Base-by-base conservation (phyloP, 2,329 filamentous ascomycete species). In the Emericellopsis cladophorae region DNA sequence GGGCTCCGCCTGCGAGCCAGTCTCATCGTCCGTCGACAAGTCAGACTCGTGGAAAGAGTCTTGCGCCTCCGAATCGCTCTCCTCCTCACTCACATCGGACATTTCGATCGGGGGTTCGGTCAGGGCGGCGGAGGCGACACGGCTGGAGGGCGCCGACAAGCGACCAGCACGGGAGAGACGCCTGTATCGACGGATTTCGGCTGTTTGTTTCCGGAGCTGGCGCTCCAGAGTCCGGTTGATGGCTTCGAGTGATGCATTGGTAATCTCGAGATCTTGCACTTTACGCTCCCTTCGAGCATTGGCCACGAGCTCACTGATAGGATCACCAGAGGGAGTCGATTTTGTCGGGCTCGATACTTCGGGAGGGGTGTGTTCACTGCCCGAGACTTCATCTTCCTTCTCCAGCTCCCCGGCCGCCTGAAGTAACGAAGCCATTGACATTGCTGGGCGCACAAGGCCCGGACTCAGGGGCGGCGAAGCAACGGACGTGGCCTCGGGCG, bases 181-280 rank as follows among this genome's bases (percentile, higher is more conserved):
- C 40, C 85, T 78, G 57, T 81, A 96, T 35, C 90, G 74, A 43
- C 92, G 80, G 26, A 98, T 59, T 55, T 98, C 92, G 1, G 84
- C 76, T 31, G 84, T 90, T 53, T 96, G 90, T 56, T 94, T 94
- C 22, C 88, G 79, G 51, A 98, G 72, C 56, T 96, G 87, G 21
- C 87, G 77, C 62, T 98, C 92, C 0, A 98, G 66, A 0, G 88
- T 92, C 40, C 89, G 75, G 56, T 98, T 98, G 62, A 98, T 96
- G 33, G 92, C 92, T 42, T 95, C 76, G 4, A 98, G 72, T 2
- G 89, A 95, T 1, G 87, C 92, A 54, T 98, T 98, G 42, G 84
- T 95, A 47, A 98, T 98, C 57, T 98, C 87, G 6, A 98, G 68
- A 57, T 98, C 92, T 49, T 96, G 76, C 1, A 98, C 89, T 64